Evolutionary conservation across 192 early-diverging fungal genomes (phyloP), one percentile per base, ranked within the genome.

Genomic region (Coemansia sp.): DNA sequence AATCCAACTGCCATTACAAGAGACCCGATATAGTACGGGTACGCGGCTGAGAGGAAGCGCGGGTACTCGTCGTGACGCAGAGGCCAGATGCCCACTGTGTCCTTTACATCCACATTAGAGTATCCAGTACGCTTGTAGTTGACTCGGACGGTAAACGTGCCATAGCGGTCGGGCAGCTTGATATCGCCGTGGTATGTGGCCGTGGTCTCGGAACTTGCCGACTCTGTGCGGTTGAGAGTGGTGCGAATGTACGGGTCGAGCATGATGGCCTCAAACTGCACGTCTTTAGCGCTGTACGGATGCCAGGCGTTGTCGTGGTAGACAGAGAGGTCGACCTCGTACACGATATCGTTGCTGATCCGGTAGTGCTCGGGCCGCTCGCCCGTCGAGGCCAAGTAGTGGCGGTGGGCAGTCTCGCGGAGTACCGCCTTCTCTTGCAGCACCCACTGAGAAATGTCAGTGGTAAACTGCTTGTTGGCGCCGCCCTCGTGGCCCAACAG

Each of bases 31-130:
- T 99, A 99, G 75, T 99, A 99, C 31, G 98, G 98, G 71, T 88
- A 95, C n/a, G 96, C 98, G 29, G 90, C 89, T 3, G 84, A 71
- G 58, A 99, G 86, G 87, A 92, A 98, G 41, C 98, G 89, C 40
- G 93, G 94, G 76, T 97, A 98, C 76, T 98, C 94, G 73, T 99
- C 92, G 71, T 99, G 97, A 59, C 94, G 80, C 79, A 93, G 94
- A 12, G 96, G 98, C 60, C 92, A 87, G 43, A 98, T 89, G 41
- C 90, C 89, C 0, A 99, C 89, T 1, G 87, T 90, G 38, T 95
- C 92, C 45, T 77, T 76, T 17, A 86, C 87, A 41, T 85, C 83
- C 45, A 99, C 64, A 68, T 87, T 94, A 10, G 93, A 86, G 60
- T 86, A 85, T 2, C 98, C 98, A 0, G 90, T 82, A 46, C 95